A percentile compares a stretch with the other conserved stretches of the same genome.
phyloP scores from a whole-genome alignment of 768 basidiomycete species.

The Dictyophora rubrovolvata region DNA sequence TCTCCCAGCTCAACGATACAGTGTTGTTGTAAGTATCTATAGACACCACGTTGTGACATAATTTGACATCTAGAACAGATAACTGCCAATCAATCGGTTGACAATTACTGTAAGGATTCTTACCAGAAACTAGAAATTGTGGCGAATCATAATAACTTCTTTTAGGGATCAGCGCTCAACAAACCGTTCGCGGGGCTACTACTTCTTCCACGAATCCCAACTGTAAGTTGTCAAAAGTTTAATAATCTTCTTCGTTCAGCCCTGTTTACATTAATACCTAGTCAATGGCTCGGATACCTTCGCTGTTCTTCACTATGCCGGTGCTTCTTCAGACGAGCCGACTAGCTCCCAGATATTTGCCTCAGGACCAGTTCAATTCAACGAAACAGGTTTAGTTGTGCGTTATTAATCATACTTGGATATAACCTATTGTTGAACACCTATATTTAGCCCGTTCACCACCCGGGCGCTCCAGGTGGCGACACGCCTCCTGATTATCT shows the following conservation, averaged over 20 bases:
- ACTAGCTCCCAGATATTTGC: conserved; percentile 20
- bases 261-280: conserved; percentile 15
- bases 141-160: not conserved
- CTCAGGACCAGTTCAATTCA: conserved; percentile 16
- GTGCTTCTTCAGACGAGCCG: conserved; percentile 30
- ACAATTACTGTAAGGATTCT: conserved; percentile 17
- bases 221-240: not conserved
- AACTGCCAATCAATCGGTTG: conserved; percentile 14
- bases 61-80: conserved; percentile 10
- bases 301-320: conserved; percentile 42
- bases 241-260: not conserved
- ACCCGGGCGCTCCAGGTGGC: conserved; percentile 11
- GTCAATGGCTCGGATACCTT: conserved; percentile 28
- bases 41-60: not conserved
- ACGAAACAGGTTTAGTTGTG: conserved; percentile 21
- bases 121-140: not conserved
- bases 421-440: conserved; percentile 12
- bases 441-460: conserved; percentile 13
- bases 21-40: conserved; percentile 17
- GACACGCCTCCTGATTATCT: not conserved
- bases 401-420: conserved; percentile 10
- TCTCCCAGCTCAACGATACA: conserved; percentile 22
- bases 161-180: conserved; percentile 10
- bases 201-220: not conserved
- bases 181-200: not conserved